A percentile compares a stretch with the other conserved stretches of the same genome.
Evolutionary conservation across 2,329 filamentous ascomycete genomes (phyloP).

Genomic region (Fusarium cyanostomum): DNA sequence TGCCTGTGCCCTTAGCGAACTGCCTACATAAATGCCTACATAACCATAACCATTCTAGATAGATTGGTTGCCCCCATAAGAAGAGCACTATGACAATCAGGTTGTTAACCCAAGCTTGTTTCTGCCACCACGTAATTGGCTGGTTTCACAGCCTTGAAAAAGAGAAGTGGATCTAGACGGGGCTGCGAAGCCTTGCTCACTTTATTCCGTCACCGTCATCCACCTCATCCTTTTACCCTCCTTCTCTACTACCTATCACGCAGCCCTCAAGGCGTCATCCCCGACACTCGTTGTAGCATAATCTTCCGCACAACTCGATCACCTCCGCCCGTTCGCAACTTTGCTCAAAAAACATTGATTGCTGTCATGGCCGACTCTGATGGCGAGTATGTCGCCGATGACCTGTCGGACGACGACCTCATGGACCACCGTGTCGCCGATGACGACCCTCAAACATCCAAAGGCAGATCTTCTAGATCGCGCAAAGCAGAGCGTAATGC

Average conservation of each 20-base stretch:
- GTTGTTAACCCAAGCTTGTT: conserved; percentile 4
- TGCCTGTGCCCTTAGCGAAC: too few species aligned
- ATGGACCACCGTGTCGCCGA: conserved; percentile 58
- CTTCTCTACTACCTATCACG: background rate
- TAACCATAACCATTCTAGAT: too few species aligned
- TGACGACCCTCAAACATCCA: conserved; percentile 45
- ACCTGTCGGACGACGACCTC: conserved; percentile 72
- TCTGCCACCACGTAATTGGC: conserved; percentile 31
- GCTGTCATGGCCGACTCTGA: conserved; percentile 75
- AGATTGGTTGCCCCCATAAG: background rate
- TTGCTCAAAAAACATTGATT: background rate
- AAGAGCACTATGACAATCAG: background rate
- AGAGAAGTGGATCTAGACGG: conserved; percentile 35
- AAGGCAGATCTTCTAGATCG: conserved; percentile 42
- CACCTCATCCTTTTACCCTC: conserved; percentile 6
- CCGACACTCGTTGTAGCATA: background rate
- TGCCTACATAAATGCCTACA: too few species aligned
- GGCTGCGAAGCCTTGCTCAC: conserved; percentile 41
- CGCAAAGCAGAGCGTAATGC: conserved; percentile 50
- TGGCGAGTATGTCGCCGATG: conserved; percentile 72
- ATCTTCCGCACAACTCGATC: background rate
- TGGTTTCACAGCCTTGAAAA: conserved; percentile 10
- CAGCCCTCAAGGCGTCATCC: background rate
- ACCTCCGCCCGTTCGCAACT: background rate
- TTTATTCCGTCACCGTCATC: conserved; percentile 34